phyloP scores from a whole-genome alignment of 345 rosid species.

The Linum tenue region DNA sequence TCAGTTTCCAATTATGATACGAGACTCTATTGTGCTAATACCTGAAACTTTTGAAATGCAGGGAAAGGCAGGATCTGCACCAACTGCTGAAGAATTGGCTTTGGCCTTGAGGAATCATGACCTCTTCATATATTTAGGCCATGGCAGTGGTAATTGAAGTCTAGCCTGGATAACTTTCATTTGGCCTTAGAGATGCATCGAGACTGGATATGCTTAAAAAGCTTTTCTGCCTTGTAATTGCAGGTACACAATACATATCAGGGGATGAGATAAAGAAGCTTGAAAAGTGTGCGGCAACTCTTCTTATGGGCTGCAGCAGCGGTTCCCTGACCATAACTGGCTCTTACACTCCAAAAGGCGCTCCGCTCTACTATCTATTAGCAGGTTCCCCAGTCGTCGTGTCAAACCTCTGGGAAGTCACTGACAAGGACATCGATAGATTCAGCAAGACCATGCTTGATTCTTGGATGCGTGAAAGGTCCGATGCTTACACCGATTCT shows the following conservation, averaged over 20 bases:
- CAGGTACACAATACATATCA: conserved; percentile 74
- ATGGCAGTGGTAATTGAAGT: conserved; percentile 72
- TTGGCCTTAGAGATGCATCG: background rate
- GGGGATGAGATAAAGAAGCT: conserved; percentile 59
- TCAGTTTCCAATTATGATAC: background rate
- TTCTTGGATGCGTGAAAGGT: conserved; percentile 71
- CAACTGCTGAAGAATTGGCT: conserved; percentile 56
- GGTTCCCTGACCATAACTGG: conserved; percentile 69
- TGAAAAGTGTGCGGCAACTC: conserved; percentile 67
- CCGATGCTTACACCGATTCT: conserved; percentile 29
- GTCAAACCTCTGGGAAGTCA: conserved; percentile 90
- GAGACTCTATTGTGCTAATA: background rate
- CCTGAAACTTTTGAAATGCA: conserved; percentile 12
- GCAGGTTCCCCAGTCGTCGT: conserved; percentile 80
- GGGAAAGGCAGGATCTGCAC: conserved; percentile 86
- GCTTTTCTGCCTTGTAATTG: background rate
- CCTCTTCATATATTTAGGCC: conserved; percentile 84
- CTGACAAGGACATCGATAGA: conserved; percentile 86
- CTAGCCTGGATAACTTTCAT: background rate
- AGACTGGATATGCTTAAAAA: background rate
- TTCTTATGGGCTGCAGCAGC: conserved; percentile 93
- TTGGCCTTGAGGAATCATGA: conserved; percentile 68
- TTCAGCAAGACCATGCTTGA: conserved; percentile 72
- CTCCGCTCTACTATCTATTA: conserved; percentile 54
- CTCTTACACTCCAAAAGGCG: conserved; percentile 66